Evolutionary conservation across 768 basidiomycete species (phyloP), one percentile per base, ranked within the genome.

Genomic region (Lentinula guzmanii): DNA sequence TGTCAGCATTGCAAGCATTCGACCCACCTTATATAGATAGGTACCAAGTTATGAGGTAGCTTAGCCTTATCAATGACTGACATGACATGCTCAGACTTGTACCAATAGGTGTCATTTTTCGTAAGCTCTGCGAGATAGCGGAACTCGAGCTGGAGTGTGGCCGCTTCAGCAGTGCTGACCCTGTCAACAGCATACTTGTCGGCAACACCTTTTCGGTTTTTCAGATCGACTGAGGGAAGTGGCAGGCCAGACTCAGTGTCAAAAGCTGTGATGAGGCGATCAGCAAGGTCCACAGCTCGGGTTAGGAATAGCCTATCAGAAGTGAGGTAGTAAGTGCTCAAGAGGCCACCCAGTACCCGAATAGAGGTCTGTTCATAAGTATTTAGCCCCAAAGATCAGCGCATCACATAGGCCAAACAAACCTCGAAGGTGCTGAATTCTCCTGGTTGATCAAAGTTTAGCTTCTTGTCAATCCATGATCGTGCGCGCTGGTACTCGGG

Each of bases 351-450:
- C 4, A 92, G 76, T 4, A 91, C 78, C 18, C 90, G 83, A 51
- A 91, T 91, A 1, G 90, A 90, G 2, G 86, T 88, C 89, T 90
- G 64, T 7, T 21, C 16, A n/a, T 34, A 50, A 63, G n/a, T 52
- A 58, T 41, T 31, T 46, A 28, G 28, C 28, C 28, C 28, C 28
- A 28, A 28, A 28, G 28, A 28, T 28, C 28, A 28, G 28, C 28
- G 28, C 41, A 18, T 10, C 18, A 51, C 42, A 28, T 3, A 55
- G 56, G 31, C 24, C 11, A 9, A 2, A 68, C 82, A 42, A 61
- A 89, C 89, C 79, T 91, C 90, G 66, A 92, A 92, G 2, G 86
- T 88, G 69, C 82, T 91, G 68, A 83, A 86, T 42, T 78, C 70
- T 21, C 76, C 87, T 63, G 88, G 83, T 28, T 79, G 76, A 39